Percentiles rank a stretch among this genome's conserved stretches.
phyloP scores from a whole-genome alignment of 495 filamentous ascomycete genomes.

The Cetradonia linearis region DNA sequence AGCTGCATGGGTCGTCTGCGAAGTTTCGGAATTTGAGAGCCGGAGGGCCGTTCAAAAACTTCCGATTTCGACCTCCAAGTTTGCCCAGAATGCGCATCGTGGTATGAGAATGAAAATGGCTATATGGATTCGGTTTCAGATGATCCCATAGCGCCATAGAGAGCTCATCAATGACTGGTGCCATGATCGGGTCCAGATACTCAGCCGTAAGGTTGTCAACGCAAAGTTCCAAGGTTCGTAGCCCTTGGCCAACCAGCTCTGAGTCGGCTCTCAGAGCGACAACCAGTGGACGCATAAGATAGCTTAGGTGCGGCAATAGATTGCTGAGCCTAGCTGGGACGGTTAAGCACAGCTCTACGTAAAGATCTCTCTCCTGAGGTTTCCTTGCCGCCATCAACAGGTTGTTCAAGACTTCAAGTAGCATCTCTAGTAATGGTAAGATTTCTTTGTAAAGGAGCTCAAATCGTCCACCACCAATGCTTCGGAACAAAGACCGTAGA shows the following conservation, averaged over 20 bases:
- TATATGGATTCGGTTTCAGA: slow-evolving; percentile 82
- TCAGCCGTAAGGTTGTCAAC: slow-evolving; percentile 97
- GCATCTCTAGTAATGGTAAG: slow-evolving; percentile 88
- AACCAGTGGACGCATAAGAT: slow-evolving; percentile 92
- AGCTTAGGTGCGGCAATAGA: slow-evolving; percentile 90
- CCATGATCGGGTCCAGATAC: slow-evolving; percentile 98
- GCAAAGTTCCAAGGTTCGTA: slow-evolving; percentile 89
- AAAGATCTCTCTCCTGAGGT: slow-evolving; percentile 82
- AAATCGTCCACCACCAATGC: slow-evolving; percentile 94
- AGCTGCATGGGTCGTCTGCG: slow-evolving; percentile 73
- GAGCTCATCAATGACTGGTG: slow-evolving; percentile 93
- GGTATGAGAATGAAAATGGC: slow-evolving; percentile 92
- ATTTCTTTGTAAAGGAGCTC: slow-evolving; percentile 98
- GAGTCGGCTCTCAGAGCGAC: slow-evolving; percentile 85
- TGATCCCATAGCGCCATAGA: slow-evolving; percentile 97
- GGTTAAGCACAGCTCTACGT: slow-evolving; percentile 91
- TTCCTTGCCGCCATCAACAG: slow-evolving; percentile 80
- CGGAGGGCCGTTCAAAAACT: slow-evolving; percentile 83
- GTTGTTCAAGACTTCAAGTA: slow-evolving; percentile 94
- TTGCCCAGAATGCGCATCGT: slow-evolving; percentile 98
- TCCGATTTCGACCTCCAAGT: slow-evolving; percentile 86
- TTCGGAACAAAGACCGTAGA: slow-evolving; percentile 82
- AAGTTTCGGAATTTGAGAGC: slow-evolving; percentile 71
- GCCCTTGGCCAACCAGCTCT: slow-evolving; percentile 86
- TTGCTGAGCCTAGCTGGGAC: slow-evolving; percentile 93